Conservation (phyloP, 306 rosid genomes). For the Fragaria ananassa region DNA sequence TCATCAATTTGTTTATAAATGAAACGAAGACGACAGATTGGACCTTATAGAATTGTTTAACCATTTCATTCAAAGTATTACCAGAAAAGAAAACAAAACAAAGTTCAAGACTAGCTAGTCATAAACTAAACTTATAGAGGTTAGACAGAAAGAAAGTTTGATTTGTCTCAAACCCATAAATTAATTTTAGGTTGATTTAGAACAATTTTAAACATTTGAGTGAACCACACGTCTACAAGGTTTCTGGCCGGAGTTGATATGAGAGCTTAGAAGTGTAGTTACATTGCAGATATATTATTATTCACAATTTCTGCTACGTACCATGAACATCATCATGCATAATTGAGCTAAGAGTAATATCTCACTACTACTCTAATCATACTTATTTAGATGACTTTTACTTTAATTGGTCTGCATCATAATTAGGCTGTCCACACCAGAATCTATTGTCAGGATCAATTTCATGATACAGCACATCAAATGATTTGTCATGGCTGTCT, state of each 20-base stretch:
- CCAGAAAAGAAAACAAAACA: neutral
- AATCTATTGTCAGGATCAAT: neutral
- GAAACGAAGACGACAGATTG: constrained; percentile 4
- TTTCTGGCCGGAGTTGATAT: neutral
- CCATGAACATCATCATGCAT: neutral
- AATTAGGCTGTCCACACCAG: neutral
- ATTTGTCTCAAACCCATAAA: neutral
- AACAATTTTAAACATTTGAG: neutral
- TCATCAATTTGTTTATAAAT: neutral
- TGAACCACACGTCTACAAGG: neutral
- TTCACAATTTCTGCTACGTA: neutral
- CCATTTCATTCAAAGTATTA: neutral
- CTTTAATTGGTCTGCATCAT: neutral
- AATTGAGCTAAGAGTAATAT: neutral
- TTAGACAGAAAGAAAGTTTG: neutral
- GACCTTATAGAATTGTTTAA: neutral
- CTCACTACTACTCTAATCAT: neutral
- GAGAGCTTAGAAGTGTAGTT: neutral
- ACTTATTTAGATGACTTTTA: neutral
- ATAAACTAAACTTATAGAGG: neutral
- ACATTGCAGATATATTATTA: neutral
- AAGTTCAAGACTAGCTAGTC: neutral
- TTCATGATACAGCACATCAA: constrained; percentile 7
- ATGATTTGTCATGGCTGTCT: constrained; percentile 2
- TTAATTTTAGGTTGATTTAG: neutral